Evolutionary conservation across 495 filamentous ascomycete species (phyloP), one percentile per base, ranked within the genome.

Genomic region (Trichoderma virens): DNA sequence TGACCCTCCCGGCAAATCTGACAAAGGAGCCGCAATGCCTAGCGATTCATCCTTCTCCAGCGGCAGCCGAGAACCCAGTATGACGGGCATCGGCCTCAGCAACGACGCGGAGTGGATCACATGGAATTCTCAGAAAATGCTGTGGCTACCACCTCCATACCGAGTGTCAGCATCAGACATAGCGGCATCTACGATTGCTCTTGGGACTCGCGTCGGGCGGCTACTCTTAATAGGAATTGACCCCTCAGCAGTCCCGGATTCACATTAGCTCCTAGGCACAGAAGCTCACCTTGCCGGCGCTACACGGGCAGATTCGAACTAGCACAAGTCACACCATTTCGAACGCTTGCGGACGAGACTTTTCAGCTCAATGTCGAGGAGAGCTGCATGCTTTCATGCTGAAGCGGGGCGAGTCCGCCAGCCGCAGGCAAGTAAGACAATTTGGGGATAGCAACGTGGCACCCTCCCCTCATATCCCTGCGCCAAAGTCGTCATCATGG

Each of bases 391-490:
- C 18, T 23, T 5, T 2, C 25, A 18, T 0, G 25, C 27, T 56
- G 13, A 6, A 18, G 25, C 51, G 51, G 25, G 25, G 51, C 51
- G 51, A 14, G 11, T 28, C 20, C 23, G 11, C 9, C 5, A 27
- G 25, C 13, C 11, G 51, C 51, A 56, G 4, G 28, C 9, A n/a
- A 23, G 20, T 47, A 56, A n/a, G 9, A 56, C 51, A 18, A 14
- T 56, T 56, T 56, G 6, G 51, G 51, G 51, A 30, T 31, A 56
- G 51, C 51, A 56, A 56, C 25, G 51, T 56, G 51, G 51, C 51
- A n/a, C 18, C 30, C 3, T 16, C 51, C 51, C 51, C 45, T 30
- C 51, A 16, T 25, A 51, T 56, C 25, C 25, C 25, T 56, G 11
- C 51, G 51, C 23, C 51, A 56, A 56, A 18, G 51, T 27, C 51